Percentiles rank a stretch among this genome's conserved stretches.
These are phyloP conservation scores for Madurella mycetomatis DNA, from an alignment of 2,329 filamentous ascomycete species.

Conservation along the genomic window DNA sequence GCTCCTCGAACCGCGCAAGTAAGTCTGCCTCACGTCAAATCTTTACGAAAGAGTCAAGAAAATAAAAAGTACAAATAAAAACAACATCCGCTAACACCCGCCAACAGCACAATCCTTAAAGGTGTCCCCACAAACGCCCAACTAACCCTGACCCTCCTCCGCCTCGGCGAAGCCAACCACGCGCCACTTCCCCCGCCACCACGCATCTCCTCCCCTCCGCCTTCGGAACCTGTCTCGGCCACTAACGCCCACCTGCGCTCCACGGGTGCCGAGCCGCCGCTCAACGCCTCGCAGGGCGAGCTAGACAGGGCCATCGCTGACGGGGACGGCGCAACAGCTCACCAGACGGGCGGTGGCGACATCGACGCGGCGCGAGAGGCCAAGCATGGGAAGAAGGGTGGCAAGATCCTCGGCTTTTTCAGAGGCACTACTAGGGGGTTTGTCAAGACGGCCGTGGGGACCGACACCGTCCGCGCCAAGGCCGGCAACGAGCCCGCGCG, in stretches of 20 bases:
- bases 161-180: conserved; percentile 76
- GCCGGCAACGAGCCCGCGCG: conserved; percentile 58
- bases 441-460: conserved; percentile 66
- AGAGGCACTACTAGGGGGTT: conserved; percentile 65
- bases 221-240: conserved; percentile 32
- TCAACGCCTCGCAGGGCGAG: conserved; percentile 61
- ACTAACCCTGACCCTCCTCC: conserved; percentile 72
- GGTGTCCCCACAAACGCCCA: conserved; percentile 85
- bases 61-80: too few relatives aligned
- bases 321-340: conserved; percentile 31
- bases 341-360: conserved; percentile 39
- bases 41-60: too few relatives aligned
- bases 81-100: too few relatives aligned
- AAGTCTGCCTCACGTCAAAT: neutral
- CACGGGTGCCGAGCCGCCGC: conserved; percentile 41
- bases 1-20: conserved; percentile 65
- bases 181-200: conserved; percentile 66
- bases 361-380: conserved; percentile 43
- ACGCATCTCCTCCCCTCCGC: conserved; percentile 32
- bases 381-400: conserved; percentile 38
- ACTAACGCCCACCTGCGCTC: conserved; percentile 49
- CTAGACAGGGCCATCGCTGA: conserved; percentile 58
- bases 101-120: conserved; percentile 59
- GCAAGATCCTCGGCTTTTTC: conserved; percentile 58
- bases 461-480: conserved; percentile 67